These are phyloP conservation scores for Metrosideros polymorpha DNA, from an alignment of 441 rosid species.

Conservation along the genomic window DNA sequence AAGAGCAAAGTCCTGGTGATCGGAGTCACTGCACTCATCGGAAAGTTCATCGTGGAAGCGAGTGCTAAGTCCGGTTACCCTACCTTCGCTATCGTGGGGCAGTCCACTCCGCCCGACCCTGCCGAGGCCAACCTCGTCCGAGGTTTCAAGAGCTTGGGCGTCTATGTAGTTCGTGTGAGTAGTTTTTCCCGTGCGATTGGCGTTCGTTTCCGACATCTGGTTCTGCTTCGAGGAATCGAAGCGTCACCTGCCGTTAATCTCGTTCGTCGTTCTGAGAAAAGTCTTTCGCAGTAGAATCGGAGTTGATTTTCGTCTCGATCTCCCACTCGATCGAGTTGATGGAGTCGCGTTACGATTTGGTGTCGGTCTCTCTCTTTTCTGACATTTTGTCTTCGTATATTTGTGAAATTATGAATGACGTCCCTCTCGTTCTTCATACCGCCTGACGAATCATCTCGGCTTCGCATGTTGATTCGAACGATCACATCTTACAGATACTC, in stretches of 20 bases:
- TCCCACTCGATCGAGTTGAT: background rate
- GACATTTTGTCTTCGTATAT: background rate
- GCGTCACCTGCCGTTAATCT: background rate
- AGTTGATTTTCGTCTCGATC: background rate
- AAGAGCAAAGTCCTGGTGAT: slow-evolving; percentile 28
- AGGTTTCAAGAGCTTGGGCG: slow-evolving; percentile 22
- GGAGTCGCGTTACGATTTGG: background rate
- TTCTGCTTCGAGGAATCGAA: background rate
- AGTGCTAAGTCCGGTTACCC: slow-evolving; percentile 38
- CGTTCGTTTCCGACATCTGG: background rate
- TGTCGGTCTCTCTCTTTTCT: background rate
- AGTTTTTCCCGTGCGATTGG: background rate
- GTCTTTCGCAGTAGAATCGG: background rate
- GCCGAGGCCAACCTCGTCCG: slow-evolving; percentile 5
- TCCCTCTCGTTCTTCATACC: no score
- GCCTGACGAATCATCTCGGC: background rate
- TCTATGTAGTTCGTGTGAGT: slow-evolving; percentile 9
- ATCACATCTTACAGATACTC: background rate
- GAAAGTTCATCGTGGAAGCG: slow-evolving; percentile 34
- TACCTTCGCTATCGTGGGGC: slow-evolving; percentile 27
- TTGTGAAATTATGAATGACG: no score
- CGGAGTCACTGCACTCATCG: slow-evolving; percentile 36
- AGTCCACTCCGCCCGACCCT: slow-evolving; percentile 19
- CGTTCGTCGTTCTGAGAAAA: background rate
- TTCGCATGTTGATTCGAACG: background rate